Conservation (phyloP, 768 basidiomycete genomes). For the Lyophyllum semitale region DNA sequence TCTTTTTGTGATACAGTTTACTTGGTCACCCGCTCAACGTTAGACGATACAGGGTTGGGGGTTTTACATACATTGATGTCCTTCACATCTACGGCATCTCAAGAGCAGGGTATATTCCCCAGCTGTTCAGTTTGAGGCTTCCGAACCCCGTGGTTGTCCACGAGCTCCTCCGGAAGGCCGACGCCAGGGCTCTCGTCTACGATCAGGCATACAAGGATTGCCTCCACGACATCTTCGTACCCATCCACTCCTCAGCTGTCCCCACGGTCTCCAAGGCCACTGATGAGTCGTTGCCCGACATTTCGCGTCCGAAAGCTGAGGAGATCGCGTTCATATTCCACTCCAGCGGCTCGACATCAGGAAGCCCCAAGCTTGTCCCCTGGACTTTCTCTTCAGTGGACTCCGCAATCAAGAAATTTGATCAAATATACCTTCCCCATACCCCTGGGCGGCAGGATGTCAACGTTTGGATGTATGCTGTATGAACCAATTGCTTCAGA, state of each 20-base stretch:
- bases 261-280: constrained; percentile 28
- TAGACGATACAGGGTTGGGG: constrained; percentile 53
- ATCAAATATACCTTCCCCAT: constrained; percentile 41
- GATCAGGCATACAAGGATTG: constrained; percentile 46
- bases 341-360: constrained; percentile 68
- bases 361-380: constrained; percentile 65
- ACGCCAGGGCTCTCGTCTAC: constrained; percentile 58
- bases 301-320: constrained; percentile 28
- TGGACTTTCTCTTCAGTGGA: constrained; percentile 58
- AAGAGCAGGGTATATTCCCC: constrained; percentile 68
- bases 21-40: constrained; percentile 5
- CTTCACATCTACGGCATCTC: constrained; percentile 65
- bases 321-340: constrained; percentile 59
- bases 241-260: constrained; percentile 36
- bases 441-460: constrained; percentile 52
- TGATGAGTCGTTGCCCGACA: constrained; percentile 37
- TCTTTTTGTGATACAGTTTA: constrained; percentile 1
- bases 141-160: constrained; percentile 60
- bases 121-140: constrained; percentile 62
- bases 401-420: constrained; percentile 47
- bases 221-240: constrained; percentile 40
- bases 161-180: constrained; percentile 56
- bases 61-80: constrained; percentile 62
- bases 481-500: neutral
- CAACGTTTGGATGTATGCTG: constrained; percentile 57